These are phyloP conservation scores for Zangia roseola DNA, from an alignment of 768 basidiomycete species.

Conservation along the genomic window DNA sequence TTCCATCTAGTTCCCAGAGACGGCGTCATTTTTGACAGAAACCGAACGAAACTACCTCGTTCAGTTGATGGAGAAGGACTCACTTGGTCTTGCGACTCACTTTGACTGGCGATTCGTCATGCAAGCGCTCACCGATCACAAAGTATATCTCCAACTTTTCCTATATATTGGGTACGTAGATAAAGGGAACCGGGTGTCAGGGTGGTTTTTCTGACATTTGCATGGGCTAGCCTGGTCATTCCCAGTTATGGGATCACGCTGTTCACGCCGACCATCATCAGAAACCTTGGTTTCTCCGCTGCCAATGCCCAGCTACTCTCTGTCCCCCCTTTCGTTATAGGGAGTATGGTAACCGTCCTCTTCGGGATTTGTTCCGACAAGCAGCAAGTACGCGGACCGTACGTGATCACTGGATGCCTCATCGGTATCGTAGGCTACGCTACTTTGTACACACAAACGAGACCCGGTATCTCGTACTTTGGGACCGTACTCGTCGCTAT, in stretches of 20 bases:
- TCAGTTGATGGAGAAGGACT: conserved; percentile 42
- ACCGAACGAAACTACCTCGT: conserved; percentile 40
- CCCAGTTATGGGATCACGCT: conserved; percentile 46
- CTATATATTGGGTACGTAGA: conserved; percentile 40
- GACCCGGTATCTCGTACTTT: conserved; percentile 31
- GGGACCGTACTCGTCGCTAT: conserved; percentile 48
- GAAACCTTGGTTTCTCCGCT: conserved; percentile 48
- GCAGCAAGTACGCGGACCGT: conserved; percentile 43
- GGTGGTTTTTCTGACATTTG: conserved; percentile 1
- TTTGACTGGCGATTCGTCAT: conserved; percentile 44
- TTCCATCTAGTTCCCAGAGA: conserved; percentile 44
- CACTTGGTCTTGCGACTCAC: conserved; percentile 43
- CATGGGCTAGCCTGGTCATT: conserved; percentile 35
- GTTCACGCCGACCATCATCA: conserved; percentile 48
- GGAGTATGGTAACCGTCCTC: conserved; percentile 38
- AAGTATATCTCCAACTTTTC: conserved; percentile 30
- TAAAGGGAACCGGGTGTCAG: background rate
- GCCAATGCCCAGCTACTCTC: conserved; percentile 47
- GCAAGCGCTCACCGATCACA: conserved; percentile 48
- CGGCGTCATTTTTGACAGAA: conserved; percentile 50
- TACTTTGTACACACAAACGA: conserved; percentile 37
- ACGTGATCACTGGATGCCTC: conserved; percentile 39
- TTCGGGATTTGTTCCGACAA: conserved; percentile 44
- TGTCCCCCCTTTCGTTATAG: conserved; percentile 45
- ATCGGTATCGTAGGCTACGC: conserved; percentile 48